Percentiles rank a stretch among this genome's conserved stretches.
phyloP scores from a whole-genome alignment of 257 asterid genomes.

The Apocynum venetum region DNA sequence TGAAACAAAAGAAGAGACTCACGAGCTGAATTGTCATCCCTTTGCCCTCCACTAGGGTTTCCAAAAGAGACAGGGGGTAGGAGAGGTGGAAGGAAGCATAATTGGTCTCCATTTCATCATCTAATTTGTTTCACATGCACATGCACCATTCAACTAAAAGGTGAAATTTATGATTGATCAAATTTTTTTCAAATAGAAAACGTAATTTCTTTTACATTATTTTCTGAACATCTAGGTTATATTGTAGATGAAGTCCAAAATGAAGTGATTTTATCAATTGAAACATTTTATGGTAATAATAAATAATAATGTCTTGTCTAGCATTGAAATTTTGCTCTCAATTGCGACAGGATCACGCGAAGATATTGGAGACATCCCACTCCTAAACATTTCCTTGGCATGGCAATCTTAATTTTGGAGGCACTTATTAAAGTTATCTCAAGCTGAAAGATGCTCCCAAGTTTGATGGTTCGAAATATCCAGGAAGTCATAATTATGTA shows the following conservation, averaged over 20 bases:
- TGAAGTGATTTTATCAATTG: too few relatives aligned
- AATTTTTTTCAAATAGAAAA: too few relatives aligned
- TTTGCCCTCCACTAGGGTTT: slow-evolving; percentile 6
- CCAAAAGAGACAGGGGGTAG: neutral
- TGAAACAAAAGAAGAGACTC: neutral
- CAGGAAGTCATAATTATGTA: neutral
- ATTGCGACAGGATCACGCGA: slow-evolving; percentile 7
- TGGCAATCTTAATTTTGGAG: neutral
- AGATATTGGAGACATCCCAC: neutral
- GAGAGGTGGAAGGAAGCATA: neutral
- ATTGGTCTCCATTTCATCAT: neutral
- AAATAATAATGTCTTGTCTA: neutral
- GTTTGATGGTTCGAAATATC: neutral
- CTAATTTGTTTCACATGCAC: slow-evolving; percentile 1
- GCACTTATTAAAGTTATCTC: neutral
- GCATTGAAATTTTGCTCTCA: neutral
- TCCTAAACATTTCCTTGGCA: too few relatives aligned
- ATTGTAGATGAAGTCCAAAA: too few relatives aligned
- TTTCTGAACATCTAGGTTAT: too few relatives aligned
- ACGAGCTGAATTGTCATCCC: neutral
- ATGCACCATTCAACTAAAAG: neutral
- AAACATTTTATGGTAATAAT: neutral
- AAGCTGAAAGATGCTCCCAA: slow-evolving; percentile 9
- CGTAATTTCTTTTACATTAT: too few relatives aligned
- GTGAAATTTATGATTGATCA: too few relatives aligned